Percentiles rank a stretch among this genome's conserved stretches.
Evolutionary conservation across 2,329 filamentous ascomycete species (phyloP).

Genomic region (Rhynchosporium agropyri): DNA sequence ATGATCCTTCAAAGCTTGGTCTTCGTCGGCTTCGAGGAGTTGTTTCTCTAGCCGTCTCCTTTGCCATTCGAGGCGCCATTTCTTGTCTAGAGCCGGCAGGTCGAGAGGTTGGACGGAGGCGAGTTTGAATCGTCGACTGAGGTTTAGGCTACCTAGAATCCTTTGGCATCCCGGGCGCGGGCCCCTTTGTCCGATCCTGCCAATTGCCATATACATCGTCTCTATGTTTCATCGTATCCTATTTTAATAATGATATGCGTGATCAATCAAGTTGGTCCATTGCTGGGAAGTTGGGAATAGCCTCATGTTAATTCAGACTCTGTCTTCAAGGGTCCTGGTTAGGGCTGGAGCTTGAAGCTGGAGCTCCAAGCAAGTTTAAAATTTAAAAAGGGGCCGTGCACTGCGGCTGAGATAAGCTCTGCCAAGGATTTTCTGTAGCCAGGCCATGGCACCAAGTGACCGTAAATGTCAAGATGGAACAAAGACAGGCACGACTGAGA

Average conservation of each 20-base stretch:
- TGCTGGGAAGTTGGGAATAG: conserved; percentile 9
- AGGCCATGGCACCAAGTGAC: not conserved
- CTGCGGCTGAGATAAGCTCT: conserved; percentile 14
- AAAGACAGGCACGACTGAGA: not conserved
- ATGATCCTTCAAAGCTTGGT: too few relatives aligned
- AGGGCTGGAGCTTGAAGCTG: conserved; percentile 14
- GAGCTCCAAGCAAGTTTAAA: not conserved
- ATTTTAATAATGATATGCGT: conserved; percentile 28
- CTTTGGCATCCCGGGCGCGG: not conserved
- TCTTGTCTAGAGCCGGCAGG: conserved; percentile 34
- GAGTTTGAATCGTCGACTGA: not conserved
- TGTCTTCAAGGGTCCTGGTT: not conserved
- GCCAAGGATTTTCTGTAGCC: not conserved
- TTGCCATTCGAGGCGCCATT: conserved; percentile 38
- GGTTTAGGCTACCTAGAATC: not conserved
- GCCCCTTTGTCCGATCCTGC: conserved; percentile 21
- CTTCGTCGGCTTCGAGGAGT: too few relatives aligned
- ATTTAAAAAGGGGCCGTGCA: conserved; percentile 1
- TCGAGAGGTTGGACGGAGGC: conserved; percentile 22
- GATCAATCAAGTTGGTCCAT: too few relatives aligned
- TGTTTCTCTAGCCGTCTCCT: not conserved
- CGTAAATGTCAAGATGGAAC: not conserved
- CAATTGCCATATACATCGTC: conserved; percentile 22
- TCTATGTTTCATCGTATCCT: conserved; percentile 25
- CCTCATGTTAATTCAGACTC: not conserved